Evolutionary conservation across 2,329 filamentous ascomycete genomes (phyloP), one percentile per base, ranked within the genome.

Genomic region (Fusarium sp.): DNA sequence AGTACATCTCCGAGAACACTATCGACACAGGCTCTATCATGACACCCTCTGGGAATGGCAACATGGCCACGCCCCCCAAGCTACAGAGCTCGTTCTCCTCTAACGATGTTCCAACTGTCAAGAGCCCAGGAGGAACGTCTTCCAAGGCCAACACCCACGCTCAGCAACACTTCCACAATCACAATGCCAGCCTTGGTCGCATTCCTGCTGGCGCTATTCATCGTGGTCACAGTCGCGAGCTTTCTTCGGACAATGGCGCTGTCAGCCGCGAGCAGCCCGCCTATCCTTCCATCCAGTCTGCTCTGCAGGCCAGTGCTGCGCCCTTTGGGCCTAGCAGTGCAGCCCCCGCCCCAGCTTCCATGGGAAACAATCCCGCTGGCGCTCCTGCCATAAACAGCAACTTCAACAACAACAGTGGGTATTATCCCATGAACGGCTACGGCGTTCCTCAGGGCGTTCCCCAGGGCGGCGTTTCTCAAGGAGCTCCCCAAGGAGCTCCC

Each of bases 41-140:
- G 65, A 79, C 84, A 30, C 81, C 87, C 4, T 79, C 86, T 16
- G 78, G 80, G 28, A 86, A 77, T 59, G 83, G 86, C 62, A 79
- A 80, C 62, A 86, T 91, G 77, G 84, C 87, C 28, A 87, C 88
- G 54, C 88, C 91, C 36, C 89, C 91, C 31, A 93, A 92, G 82
- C 80, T 97, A 60, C 92, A 94, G 80, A 90, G 92, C 44, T 97
- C 95, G 0, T 97, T 92, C 82, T 97, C 96, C 11, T 89, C 93
- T 55, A 96, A 92, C 78, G 94, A 98, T 75, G 85, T 97, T 20
- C 92, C 94, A 6, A 97, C 94, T 9, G 84, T 94, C 75, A 97
- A 96, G 86, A 91, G 85, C 70, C 83, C 86, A 55, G 85, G 86
- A 56, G 84, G 81, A 47, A 79, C 85, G 47, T 74, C 76, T 34